Conservation (phyloP, 1,139 yeast species). For the Saccharomyces pastorianus region DNA sequence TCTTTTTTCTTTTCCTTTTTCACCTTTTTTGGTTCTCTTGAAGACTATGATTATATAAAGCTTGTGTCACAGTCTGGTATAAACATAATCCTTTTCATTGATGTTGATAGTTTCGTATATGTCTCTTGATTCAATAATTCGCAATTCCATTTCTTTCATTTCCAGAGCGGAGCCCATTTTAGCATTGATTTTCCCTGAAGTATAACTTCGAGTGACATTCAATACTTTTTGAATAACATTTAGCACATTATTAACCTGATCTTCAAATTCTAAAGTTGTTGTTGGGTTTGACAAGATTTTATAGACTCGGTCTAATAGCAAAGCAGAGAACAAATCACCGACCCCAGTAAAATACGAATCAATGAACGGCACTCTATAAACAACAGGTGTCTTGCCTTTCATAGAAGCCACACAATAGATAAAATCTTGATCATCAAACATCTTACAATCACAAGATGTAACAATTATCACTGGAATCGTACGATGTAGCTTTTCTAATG, state of each 20-base stretch:
- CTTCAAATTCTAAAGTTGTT: slow-evolving; percentile 9
- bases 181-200: slow-evolving; percentile 18
- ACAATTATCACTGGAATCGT: slow-evolving; percentile 29
- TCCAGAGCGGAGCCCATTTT: slow-evolving; percentile 23
- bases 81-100: slow-evolving; percentile 8
- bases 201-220: slow-evolving; percentile 18
- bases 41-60: background rate
- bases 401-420: slow-evolving; percentile 35
- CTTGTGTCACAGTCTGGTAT: slow-evolving; percentile 8
- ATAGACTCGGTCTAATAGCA: slow-evolving; percentile 43
- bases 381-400: slow-evolving; percentile 16
- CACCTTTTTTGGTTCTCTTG: background rate
- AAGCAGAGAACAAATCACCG: slow-evolving; percentile 61
- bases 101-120: slow-evolving; percentile 11
- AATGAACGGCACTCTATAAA: slow-evolving; percentile 45
- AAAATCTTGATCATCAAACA: slow-evolving; percentile 21
- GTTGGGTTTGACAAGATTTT: slow-evolving; percentile 9
- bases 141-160: slow-evolving; percentile 31
- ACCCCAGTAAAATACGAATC: slow-evolving; percentile 68
- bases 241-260: slow-evolving; percentile 26
- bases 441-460: slow-evolving; percentile 25
- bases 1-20: background rate
- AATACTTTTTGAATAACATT: slow-evolving; percentile 29
- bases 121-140: slow-evolving; percentile 28
- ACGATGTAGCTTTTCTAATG: slow-evolving; percentile 38